Evolutionary conservation across 2,329 filamentous ascomycete genomes (phyloP).

Genomic region (Parafenestella ontariensis): DNA sequence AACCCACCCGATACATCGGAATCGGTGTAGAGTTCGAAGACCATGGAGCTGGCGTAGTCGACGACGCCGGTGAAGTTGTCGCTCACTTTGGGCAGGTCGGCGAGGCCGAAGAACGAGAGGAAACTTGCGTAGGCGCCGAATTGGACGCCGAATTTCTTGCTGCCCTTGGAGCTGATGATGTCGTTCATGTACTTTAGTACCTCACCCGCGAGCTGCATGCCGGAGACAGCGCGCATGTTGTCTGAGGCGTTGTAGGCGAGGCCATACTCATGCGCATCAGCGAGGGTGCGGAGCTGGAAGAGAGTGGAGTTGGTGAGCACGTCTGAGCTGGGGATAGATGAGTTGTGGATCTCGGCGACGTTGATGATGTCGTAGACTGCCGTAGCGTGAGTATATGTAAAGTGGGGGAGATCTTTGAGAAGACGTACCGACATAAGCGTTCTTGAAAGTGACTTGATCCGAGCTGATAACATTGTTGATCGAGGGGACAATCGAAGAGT

Average conservation of each 20-base stretch:
- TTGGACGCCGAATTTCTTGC: slow-evolving; percentile 59
- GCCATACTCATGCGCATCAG: slow-evolving; percentile 80
- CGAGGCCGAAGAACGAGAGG: slow-evolving; percentile 67
- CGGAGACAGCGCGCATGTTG: slow-evolving; percentile 54
- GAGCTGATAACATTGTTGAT: slow-evolving; percentile 60
- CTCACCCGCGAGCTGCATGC: slow-evolving; percentile 57
- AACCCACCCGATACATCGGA: slow-evolving; percentile 43
- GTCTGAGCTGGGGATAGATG: slow-evolving; percentile 62
- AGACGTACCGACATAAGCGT: slow-evolving; percentile 67
- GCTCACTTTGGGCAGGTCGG: slow-evolving; percentile 58
- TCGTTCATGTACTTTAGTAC: slow-evolving; percentile 54
- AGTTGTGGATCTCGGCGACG: slow-evolving; percentile 68
- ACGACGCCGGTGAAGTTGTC: slow-evolving; percentile 75
- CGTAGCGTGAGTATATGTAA: slow-evolving; percentile 1
- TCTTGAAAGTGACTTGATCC: slow-evolving; percentile 63
- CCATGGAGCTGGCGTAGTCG: slow-evolving; percentile 84
- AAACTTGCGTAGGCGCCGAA: slow-evolving; percentile 69
- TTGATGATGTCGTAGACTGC: slow-evolving; percentile 68
- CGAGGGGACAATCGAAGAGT: slow-evolving; percentile 59
- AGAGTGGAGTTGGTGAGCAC: slow-evolving; percentile 68
- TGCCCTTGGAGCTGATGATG: slow-evolving; percentile 48
- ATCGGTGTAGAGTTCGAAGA: slow-evolving; percentile 72
- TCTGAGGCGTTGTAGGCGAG: slow-evolving; percentile 76
- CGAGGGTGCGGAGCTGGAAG: slow-evolving; percentile 72
- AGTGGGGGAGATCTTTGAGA: background rate